phyloP scores from a whole-genome alignment of 169 alveolate genomes.

The Babesia sp. region DNA sequence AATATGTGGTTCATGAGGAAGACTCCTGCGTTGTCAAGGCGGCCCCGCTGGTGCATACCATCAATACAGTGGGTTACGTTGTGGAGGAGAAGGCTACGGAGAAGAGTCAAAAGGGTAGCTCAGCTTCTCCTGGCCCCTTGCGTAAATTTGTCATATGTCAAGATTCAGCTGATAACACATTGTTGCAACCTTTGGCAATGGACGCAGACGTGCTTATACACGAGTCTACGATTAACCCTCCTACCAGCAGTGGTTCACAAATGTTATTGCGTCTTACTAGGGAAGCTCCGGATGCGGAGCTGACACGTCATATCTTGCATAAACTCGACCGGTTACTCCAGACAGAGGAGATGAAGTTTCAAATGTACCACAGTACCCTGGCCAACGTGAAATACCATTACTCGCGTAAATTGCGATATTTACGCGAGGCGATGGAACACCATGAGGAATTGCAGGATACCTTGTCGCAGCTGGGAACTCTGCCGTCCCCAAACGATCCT shows the following conservation, averaged over 20 bases:
- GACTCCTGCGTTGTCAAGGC: conserved; percentile 65
- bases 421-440: conserved; percentile 17
- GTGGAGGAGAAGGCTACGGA: conserved; percentile 57
- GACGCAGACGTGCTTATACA: conserved; percentile 76
- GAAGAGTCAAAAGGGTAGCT: background rate
- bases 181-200: conserved; percentile 57
- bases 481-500: background rate
- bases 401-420: conserved; percentile 9
- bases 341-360: conserved; percentile 36
- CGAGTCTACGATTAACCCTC: conserved; percentile 72
- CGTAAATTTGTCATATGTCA: conserved; percentile 76
- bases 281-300: background rate
- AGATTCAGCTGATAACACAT: conserved; percentile 71
- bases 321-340: conserved; percentile 4
- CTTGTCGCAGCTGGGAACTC: background rate
- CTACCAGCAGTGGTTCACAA: conserved; percentile 37
- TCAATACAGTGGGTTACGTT: conserved; percentile 84
- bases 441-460: background rate
- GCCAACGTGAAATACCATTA: conserved; percentile 16
- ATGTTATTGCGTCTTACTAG: conserved; percentile 23
- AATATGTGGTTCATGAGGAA: conserved; percentile 58
- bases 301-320: background rate
- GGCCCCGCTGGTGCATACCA: conserved; percentile 74
- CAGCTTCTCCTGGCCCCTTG: conserved; percentile 1
- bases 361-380: conserved; percentile 19